Evolutionary conservation across 805 yeast species (phyloP).

Genomic region (Ogataea glucozyma): DNA sequence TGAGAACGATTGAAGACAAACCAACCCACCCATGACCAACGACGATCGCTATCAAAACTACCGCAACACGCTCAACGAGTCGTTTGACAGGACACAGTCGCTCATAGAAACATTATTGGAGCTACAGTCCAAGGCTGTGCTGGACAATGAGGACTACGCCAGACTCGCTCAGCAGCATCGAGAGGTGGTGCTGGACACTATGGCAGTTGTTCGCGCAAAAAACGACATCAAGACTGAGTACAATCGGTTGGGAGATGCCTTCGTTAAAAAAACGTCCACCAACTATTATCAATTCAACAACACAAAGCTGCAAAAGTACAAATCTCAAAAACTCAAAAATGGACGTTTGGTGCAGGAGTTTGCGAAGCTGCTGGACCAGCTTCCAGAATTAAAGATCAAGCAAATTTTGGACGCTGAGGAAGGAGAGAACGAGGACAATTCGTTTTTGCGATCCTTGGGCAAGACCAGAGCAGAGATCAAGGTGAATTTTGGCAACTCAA

Average conservation of each 20-base stretch:
- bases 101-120: conserved; percentile 13
- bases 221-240: conserved; percentile 22
- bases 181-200: conserved; percentile 23
- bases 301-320: conserved; percentile 20
- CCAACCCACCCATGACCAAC: neutral
- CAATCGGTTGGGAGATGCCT: conserved; percentile 16
- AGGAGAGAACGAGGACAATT: conserved; percentile 12
- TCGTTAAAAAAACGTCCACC: conserved; percentile 15
- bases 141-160: conserved; percentile 7
- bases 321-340: conserved; percentile 25
- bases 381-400: conserved; percentile 25
- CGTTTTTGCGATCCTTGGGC: conserved; percentile 15
- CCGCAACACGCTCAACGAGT: conserved; percentile 17
- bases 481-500: conserved; percentile 12
- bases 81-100: conserved; percentile 19
- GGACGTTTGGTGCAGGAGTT: conserved; percentile 17
- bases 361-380: conserved; percentile 14
- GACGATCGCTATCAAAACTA: conserved; percentile 12
- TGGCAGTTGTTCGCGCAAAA: conserved; percentile 20
- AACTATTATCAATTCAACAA: conserved; percentile 22
- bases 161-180: conserved; percentile 19
- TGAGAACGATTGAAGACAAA: no score
- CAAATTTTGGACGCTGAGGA: conserved; percentile 13
- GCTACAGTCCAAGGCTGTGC: conserved; percentile 3
- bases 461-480: conserved; percentile 13